Evolutionary conservation across 1,284 basidiomycete genomes (phyloP).

Genomic region (Ceratobasidium sp.): DNA sequence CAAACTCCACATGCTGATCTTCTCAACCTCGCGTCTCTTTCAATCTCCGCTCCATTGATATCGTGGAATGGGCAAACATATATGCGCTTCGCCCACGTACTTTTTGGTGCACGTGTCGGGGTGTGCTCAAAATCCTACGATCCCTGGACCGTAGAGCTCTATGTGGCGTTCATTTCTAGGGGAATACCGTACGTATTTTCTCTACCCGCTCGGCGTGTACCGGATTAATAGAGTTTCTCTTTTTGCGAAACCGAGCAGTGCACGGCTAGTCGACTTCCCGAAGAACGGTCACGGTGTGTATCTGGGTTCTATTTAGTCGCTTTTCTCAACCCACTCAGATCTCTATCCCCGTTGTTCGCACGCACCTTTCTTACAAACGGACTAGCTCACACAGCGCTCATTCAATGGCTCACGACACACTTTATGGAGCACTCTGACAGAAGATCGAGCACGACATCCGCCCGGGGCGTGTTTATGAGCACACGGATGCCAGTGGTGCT

Average conservation of each 20-base stretch:
- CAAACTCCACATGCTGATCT: constrained; percentile 6
- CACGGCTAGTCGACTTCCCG: constrained; percentile 61
- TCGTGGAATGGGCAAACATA: constrained; percentile 5
- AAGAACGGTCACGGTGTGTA: constrained; percentile 51
- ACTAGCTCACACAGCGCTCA: constrained; percentile 60
- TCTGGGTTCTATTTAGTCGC: not conserved
- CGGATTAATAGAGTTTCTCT: not conserved
- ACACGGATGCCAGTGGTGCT: constrained; percentile 81
- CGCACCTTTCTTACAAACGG: constrained; percentile 38
- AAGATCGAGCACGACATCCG: constrained; percentile 47
- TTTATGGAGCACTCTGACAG: constrained; percentile 57
- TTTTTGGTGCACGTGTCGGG: constrained; percentile 13
- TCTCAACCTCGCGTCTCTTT: constrained; percentile 14
- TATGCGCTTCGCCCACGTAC: not conserved
- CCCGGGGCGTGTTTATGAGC: constrained; percentile 65
- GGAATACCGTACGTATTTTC: constrained; percentile 74
- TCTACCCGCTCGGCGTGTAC: not conserved
- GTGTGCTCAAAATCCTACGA: constrained; percentile 9
- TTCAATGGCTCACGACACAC: constrained; percentile 74
- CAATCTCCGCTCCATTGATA: constrained; percentile 26
- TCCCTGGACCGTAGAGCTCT: constrained; percentile 61
- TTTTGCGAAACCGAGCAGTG: constrained; percentile 56
- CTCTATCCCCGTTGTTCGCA: constrained; percentile 3
- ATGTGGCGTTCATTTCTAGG: constrained; percentile 73
- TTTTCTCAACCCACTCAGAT: not conserved